A percentile compares a stretch with the other conserved stretches of the same genome.
These are phyloP conservation scores for Voacanga thouarsii DNA, from an alignment of 257 asterid species.

Conservation along the genomic window DNA sequence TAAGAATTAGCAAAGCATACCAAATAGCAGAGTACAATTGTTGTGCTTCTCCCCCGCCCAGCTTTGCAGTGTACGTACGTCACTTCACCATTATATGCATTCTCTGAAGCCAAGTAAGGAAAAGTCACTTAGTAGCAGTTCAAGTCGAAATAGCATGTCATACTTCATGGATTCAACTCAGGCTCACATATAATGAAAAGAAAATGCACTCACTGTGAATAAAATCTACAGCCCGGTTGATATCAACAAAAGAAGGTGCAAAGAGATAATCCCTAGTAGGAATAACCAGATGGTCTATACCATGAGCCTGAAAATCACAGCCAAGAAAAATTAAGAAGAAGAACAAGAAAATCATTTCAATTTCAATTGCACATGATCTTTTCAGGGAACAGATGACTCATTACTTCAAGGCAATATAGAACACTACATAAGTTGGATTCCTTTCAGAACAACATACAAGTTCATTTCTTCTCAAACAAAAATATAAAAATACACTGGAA, in stretches of 20 bases:
- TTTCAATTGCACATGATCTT: background rate
- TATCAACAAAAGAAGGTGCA: slow-evolving; percentile 85
- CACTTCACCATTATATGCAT: slow-evolving; percentile 55
- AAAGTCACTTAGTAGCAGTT: background rate
- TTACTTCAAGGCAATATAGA: background rate
- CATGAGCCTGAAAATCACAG: slow-evolving; percentile 65
- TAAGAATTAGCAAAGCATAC: slow-evolving; percentile 24
- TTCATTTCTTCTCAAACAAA: background rate
- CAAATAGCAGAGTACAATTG: slow-evolving; percentile 88
- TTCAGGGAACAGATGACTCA: background rate
- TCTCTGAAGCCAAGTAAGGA: slow-evolving; percentile 42
- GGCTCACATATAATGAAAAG: background rate
- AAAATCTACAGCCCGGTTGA: slow-evolving; percentile 77
- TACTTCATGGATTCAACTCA: background rate
- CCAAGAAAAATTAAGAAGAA: slow-evolving; percentile 11
- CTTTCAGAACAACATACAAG: background rate
- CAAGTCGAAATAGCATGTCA: slow-evolving; percentile 2
- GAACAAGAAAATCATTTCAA: slow-evolving; percentile 6
- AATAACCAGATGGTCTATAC: slow-evolving; percentile 82
- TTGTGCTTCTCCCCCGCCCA: slow-evolving; percentile 96
- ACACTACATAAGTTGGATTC: background rate
- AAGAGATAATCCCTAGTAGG: slow-evolving; percentile 95
- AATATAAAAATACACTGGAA: background rate
- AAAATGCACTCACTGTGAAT: slow-evolving; percentile 55
- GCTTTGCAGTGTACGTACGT: slow-evolving; percentile 96